Percentiles rank a stretch among this genome's conserved stretches.
Evolutionary conservation across 345 rosid species (phyloP).

Genomic region (Moringa oleifera): DNA sequence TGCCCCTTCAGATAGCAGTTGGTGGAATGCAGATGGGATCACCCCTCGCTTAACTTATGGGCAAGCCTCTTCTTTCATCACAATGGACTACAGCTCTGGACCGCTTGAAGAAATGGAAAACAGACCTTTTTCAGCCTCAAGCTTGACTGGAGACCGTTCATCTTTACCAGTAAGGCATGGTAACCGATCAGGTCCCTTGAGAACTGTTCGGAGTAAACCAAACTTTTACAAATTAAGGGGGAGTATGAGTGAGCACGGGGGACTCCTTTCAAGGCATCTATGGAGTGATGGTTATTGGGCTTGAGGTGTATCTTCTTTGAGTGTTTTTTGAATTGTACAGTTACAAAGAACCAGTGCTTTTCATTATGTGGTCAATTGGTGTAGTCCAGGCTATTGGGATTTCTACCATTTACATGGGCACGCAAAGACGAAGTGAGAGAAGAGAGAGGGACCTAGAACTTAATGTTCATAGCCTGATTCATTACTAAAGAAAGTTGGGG

Average conservation of each 20-base stretch:
- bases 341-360: conserved; percentile 14
- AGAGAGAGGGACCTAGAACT: conserved; percentile 14
- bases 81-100: conserved; percentile 96
- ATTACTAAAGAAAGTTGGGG: conserved; percentile 29
- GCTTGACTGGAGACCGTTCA: conserved; percentile 42
- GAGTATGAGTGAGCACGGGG: conserved; percentile 95
- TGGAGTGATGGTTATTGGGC: conserved; percentile 31
- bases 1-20: conserved; percentile 72
- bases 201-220: conserved; percentile 64
- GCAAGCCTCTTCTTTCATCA: conserved; percentile 76
- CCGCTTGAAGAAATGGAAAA: conserved; percentile 65
- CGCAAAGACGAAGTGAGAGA: conserved; percentile 1
- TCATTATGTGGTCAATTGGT: conserved; percentile 12
- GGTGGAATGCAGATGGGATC: conserved; percentile 78
- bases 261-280: conserved; percentile 36
- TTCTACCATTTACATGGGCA: conserved; percentile 8
- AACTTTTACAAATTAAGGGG: conserved; percentile 68
- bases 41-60: conserved; percentile 74
- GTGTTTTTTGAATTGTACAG: conserved; percentile 29
- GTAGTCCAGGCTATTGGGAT: conserved; percentile 13
- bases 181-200: conserved; percentile 89
- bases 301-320: conserved; percentile 14
- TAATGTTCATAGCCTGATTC: conserved; percentile 33
- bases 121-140: conserved; percentile 60
- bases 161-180: conserved; percentile 56